These are phyloP conservation scores for Umbelopsis vinacea DNA, from an alignment of 192 early-diverging fungal species.

Conservation along the genomic window DNA sequence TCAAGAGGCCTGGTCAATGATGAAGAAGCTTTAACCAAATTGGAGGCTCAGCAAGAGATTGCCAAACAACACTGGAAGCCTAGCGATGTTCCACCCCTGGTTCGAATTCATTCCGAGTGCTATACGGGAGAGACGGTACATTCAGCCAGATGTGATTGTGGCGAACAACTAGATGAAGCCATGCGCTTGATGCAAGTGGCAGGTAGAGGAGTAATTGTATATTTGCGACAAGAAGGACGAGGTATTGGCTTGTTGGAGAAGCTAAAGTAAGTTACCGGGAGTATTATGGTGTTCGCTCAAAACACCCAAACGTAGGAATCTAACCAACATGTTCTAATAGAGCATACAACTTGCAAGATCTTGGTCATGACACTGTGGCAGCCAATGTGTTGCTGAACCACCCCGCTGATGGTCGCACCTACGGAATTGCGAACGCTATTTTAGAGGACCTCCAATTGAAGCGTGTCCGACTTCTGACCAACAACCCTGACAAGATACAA, in stretches of 20 bases:
- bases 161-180: conserved; percentile 90
- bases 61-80: conserved; percentile 27
- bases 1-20: conserved; percentile 18
- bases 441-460: conserved; percentile 75
- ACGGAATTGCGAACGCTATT: conserved; percentile 88
- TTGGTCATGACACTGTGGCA: conserved; percentile 91
- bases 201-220: conserved; percentile 91
- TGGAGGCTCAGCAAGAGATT: conserved; percentile 36
- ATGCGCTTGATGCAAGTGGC: conserved; percentile 86
- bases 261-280: conserved; percentile 63
- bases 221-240: conserved; percentile 94
- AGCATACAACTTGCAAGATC: conserved; percentile 97
- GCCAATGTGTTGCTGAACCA: conserved; percentile 92
- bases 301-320: background rate
- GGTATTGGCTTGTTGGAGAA: conserved; percentile 95
- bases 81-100: conserved; percentile 62
- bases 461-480: conserved; percentile 86
- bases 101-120: conserved; percentile 95
- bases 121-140: conserved; percentile 96
- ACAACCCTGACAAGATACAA: conserved; percentile 95
- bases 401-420: conserved; percentile 92
- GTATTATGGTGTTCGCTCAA: background rate
- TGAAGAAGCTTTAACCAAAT: conserved; percentile 26
- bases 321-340: conserved; percentile 38
- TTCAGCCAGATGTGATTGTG: conserved; percentile 93